Evolutionary conservation across 1,284 basidiomycete species (phyloP).

Genomic region (Fomitopsis pinicola): DNA sequence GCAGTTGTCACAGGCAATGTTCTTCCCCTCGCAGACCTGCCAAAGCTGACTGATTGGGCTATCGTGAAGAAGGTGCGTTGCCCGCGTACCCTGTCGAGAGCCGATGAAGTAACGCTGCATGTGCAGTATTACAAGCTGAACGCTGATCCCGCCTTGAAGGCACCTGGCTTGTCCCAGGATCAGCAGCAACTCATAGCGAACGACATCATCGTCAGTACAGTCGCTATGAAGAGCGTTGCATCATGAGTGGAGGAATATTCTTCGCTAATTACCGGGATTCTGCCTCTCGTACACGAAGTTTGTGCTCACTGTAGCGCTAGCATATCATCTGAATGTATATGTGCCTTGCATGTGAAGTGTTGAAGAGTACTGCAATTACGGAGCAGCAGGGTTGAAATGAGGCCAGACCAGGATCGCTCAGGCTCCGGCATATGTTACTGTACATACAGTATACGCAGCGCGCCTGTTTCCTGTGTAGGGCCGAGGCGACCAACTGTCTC

Average conservation of each 20-base stretch:
- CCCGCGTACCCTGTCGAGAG: not conserved
- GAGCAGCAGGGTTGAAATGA: too few species aligned
- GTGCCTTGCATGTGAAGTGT: too few species aligned
- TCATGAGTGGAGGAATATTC: constrained; percentile 23
- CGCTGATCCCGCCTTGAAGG: constrained; percentile 42
- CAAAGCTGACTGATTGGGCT: constrained; percentile 63
- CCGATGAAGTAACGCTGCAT: not conserved
- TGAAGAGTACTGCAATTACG: too few species aligned
- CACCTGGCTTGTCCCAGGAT: constrained; percentile 30
- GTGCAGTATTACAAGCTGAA: constrained; percentile 75
- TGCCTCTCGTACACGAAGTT: not conserved
- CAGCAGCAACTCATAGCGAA: constrained; percentile 48
- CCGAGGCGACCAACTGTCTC: not conserved
- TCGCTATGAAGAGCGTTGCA: constrained; percentile 79
- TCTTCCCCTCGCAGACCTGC: constrained; percentile 42
- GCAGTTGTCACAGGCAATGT: constrained; percentile 54
- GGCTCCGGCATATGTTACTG: too few species aligned
- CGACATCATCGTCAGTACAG: constrained; percentile 67
- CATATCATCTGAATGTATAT: too few species aligned
- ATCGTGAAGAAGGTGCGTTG: constrained; percentile 63
- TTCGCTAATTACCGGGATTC: not conserved
- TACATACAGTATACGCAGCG: too few species aligned
- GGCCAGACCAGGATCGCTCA: too few species aligned
- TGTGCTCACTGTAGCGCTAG: not conserved
- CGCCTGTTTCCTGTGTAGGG: too few species aligned